phyloP scores from a whole-genome alignment of 2,329 filamentous ascomycete genomes.

The Aspergillus tamarii region DNA sequence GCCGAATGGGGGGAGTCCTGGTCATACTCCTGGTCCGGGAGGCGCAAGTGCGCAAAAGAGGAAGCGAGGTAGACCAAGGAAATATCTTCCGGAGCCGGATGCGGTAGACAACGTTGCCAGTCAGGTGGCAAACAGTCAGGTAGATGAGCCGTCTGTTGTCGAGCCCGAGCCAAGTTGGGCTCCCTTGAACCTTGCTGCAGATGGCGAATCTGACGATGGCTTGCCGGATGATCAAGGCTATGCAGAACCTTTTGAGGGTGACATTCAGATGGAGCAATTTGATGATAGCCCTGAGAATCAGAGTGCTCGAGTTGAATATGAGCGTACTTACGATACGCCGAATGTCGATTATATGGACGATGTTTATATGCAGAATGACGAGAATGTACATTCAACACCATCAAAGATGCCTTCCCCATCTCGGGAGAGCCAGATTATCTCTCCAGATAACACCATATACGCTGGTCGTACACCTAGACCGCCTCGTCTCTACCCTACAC shows the following conservation, averaged over 20 bases:
- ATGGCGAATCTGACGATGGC: conserved; percentile 27
- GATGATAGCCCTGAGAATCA: conserved; percentile 14
- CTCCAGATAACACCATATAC: conserved; percentile 38
- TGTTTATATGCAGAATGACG: conserved; percentile 27
- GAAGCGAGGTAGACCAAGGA: conserved; percentile 43
- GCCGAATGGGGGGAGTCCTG: conserved; percentile 36
- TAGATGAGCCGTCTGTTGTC: conserved; percentile 7
- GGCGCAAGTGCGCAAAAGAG: conserved; percentile 35
- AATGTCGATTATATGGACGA: conserved; percentile 33
- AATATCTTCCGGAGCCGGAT: conserved; percentile 31
- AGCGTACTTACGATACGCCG: conserved; percentile 34
- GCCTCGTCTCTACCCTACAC: conserved; percentile 43
- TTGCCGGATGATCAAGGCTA: conserved; percentile 19
- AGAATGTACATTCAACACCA: conserved; percentile 37
- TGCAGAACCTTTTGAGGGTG: conserved; percentile 25
- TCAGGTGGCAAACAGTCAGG: conserved; percentile 11
- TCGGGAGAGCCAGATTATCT: conserved; percentile 29
- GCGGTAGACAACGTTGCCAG: conserved; percentile 25
- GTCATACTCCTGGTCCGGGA: conserved; percentile 35
- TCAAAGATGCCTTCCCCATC: conserved; percentile 39
- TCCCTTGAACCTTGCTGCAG: conserved; percentile 35
- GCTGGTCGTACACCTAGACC: conserved; percentile 37
- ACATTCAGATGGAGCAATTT: conserved; percentile 15
- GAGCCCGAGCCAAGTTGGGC: conserved; percentile 23
- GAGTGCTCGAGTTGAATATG: conserved; percentile 25